Percentiles rank a stretch among this genome's conserved stretches.
phyloP scores from a whole-genome alignment of 2,329 filamentous ascomycete species.

The Colletotrichum tamarilloi region DNA sequence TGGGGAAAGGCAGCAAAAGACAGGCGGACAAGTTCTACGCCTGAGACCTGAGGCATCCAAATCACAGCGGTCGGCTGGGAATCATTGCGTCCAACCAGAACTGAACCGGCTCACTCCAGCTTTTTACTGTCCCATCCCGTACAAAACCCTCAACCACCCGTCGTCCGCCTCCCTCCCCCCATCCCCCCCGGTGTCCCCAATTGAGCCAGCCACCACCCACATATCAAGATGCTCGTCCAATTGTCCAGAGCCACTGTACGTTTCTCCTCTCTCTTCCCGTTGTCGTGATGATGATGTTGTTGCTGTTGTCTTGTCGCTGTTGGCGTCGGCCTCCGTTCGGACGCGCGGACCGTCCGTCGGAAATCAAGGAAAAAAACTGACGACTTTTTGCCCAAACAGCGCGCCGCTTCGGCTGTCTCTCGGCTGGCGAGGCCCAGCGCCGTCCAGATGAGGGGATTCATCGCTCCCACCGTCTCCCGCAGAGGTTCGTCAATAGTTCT shows the following conservation, averaged over 20 bases:
- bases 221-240: constrained; percentile 66
- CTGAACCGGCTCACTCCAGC: constrained; percentile 33
- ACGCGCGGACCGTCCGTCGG: constrained; percentile 7
- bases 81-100: constrained; percentile 33
- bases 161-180: constrained; percentile 31
- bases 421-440: constrained; percentile 58
- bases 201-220: constrained; percentile 57
- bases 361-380: constrained; percentile 22
- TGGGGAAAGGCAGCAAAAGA: not conserved
- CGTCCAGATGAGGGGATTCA: constrained; percentile 66
- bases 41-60: constrained; percentile 28
- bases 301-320: not conserved
- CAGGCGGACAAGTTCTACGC: not conserved
- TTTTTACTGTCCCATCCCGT: constrained; percentile 37
- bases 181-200: constrained; percentile 49
- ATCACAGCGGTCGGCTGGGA: constrained; percentile 11
- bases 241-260: constrained; percentile 67
- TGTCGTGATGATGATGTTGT: not conserved
- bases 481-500: constrained; percentile 62
- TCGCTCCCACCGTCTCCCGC: constrained; percentile 70
- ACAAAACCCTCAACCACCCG: constrained; percentile 39
- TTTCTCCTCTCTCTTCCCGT: constrained; percentile 33
- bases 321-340: not conserved
- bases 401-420: constrained; percentile 62
- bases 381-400: constrained; percentile 43